Base-by-base conservation (phyloP, 2,329 filamentous ascomycete genomes). In the Metarhizium rileyi region DNA sequence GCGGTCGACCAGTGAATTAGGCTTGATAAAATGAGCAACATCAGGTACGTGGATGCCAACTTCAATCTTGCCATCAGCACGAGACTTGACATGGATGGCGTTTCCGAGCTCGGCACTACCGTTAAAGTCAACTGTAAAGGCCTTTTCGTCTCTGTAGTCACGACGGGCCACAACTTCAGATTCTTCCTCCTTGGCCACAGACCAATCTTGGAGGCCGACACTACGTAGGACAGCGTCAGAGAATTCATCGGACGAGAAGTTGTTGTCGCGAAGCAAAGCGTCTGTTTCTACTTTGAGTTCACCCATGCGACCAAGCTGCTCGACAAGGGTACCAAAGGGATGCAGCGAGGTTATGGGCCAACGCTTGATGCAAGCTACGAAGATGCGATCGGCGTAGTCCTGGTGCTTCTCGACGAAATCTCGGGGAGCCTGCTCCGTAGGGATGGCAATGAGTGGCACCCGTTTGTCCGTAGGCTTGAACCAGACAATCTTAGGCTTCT, bases 331-430 rank as follows among this genome's bases (percentile, higher is more conserved):
- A 64, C 93, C 93, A 62, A 98, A 98, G 28, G 93, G 93, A 71
- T 98, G 93, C 50, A 98, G 81, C n/a, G 93, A 98, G 26, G 93
- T 98, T 62, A 98, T 98, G 55, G 93, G 93, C 93, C 93, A 98
- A 63, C 93, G 83, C 79, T 98, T 98, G 71, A 98, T 98, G 73
- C 90, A 96, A 44, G 93, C 93, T 59, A 98, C 93, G 58, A 98
- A 98, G 61, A 98, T 98, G 61, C 90, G 86, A 70, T 95, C 94
- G 50, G 91, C 90, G 61, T 97, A 98, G 27, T 96, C 89, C 67
- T 95, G 89, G 67, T 98, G 93, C 69, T 93, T 95, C 74, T 98
- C 93, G 26, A 98, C 93, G 61, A 98, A 98, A 70, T 97, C 93
- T 33, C 90, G 86, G 20, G 93, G 93, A 8, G 93, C 93, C 70